These are phyloP conservation scores for Umbellularia californica DNA, from an alignment of 164 flowering plant genomes.

Conservation along the genomic window DNA sequence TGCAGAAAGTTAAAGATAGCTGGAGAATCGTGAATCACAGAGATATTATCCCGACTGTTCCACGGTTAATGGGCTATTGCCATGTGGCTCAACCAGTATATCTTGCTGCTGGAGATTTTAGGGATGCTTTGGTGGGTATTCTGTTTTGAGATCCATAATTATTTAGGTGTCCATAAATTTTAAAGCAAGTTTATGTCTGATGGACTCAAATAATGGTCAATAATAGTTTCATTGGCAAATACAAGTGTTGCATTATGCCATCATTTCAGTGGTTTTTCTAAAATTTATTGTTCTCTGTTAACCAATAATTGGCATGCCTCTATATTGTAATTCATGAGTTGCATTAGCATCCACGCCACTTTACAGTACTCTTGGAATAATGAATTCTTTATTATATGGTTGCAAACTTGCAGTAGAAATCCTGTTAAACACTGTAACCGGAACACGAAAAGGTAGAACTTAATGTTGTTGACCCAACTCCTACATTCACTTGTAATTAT, in stretches of 20 bases:
- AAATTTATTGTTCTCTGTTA: background rate
- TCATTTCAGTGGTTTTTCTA: background rate
- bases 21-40: constrained; percentile 97
- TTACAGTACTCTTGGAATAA: background rate
- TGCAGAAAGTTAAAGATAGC: constrained; percentile 93
- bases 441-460: background rate
- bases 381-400: no score
- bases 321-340: background rate
- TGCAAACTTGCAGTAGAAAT: background rate
- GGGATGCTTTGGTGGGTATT: constrained; percentile 49
- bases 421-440: background rate
- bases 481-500: no score
- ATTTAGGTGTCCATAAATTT: background rate
- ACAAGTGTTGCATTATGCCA: no score
- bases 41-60: constrained; percentile 95
- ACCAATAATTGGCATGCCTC: background rate
- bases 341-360: background rate
- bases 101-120: constrained; percentile 63
- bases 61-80: constrained; percentile 96
- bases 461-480: no score
- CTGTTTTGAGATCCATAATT: background rate
- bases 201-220: background rate
- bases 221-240: no score
- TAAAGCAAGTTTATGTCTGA: background rate
- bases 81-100: constrained; percentile 94